Conservation (phyloP, 306 rosid genomes). For the Prunus fruticosa region DNA sequence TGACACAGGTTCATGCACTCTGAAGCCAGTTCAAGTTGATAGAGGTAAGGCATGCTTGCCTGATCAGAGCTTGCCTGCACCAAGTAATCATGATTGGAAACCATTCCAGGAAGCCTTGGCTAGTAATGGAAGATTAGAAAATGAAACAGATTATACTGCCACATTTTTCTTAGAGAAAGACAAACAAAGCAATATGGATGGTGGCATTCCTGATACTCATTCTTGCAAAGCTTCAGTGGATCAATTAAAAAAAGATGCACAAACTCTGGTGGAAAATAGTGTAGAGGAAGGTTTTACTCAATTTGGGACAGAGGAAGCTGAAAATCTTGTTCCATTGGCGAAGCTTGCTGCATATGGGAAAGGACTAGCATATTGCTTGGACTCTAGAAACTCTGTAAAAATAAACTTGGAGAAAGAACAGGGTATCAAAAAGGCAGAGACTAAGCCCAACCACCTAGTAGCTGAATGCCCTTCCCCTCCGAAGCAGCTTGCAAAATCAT, state of each 20-base stretch:
- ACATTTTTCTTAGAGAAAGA: slow-evolving; percentile 15
- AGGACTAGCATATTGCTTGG: slow-evolving; percentile 23
- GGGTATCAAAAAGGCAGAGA: slow-evolving; percentile 16
- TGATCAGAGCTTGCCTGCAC: background rate
- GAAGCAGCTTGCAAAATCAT: slow-evolving; percentile 29
- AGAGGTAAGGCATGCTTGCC: slow-evolving; percentile 16
- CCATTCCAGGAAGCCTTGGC: slow-evolving; percentile 13
- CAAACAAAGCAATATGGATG: slow-evolving; percentile 18
- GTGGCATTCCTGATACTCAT: slow-evolving; percentile 18
- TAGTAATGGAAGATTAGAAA: slow-evolving; percentile 2
- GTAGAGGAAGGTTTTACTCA: slow-evolving; percentile 10
- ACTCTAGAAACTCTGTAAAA: slow-evolving; percentile 11
- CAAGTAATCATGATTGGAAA: slow-evolving; percentile 16
- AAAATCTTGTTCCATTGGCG: slow-evolving; percentile 27
- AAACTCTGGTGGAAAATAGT: slow-evolving; percentile 12
- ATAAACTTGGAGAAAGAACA: slow-evolving; percentile 30
- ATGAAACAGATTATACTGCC: slow-evolving; percentile 15
- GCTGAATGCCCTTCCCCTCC: slow-evolving; percentile 19
- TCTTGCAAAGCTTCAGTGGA: slow-evolving; percentile 16
- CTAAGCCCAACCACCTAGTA: slow-evolving; percentile 13
- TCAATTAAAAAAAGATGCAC: slow-evolving; percentile 25
- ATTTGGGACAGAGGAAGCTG: slow-evolving; percentile 14
- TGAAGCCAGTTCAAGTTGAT: slow-evolving; percentile 13
- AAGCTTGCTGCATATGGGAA: slow-evolving; percentile 12
- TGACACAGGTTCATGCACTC: slow-evolving; percentile 14